A percentile compares a stretch with the other conserved stretches of the same genome.
Evolutionary conservation across 345 rosid species (phyloP).

Genomic region (Syzygium grande): DNA sequence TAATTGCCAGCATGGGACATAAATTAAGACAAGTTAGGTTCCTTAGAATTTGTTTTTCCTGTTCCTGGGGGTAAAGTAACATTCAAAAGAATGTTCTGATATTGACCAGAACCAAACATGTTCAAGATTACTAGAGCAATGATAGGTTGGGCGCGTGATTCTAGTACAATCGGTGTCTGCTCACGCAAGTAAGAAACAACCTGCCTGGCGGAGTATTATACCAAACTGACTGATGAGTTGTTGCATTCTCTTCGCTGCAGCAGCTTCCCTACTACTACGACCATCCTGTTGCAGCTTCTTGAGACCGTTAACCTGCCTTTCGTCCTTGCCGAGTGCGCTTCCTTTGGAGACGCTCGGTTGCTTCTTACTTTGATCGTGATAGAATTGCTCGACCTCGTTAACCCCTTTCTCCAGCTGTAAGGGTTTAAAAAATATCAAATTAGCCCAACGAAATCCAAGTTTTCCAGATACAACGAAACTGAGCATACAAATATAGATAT

Average conservation of each 20-base stretch:
- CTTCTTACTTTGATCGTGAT: conserved; percentile 20
- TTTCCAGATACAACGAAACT: background rate
- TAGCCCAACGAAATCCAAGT: background rate
- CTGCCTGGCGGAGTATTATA: conserved; percentile 46
- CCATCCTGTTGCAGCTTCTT: conserved; percentile 70
- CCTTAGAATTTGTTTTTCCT: background rate
- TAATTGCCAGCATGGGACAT: background rate
- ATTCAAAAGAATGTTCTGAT: background rate
- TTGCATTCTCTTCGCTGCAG: conserved; percentile 81
- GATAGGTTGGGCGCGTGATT: background rate
- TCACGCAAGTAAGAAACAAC: background rate
- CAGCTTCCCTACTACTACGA: conserved; percentile 46
- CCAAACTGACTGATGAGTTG: conserved; percentile 75
- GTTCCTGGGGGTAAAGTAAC: background rate
- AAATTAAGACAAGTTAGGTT: background rate
- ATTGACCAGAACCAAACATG: background rate
- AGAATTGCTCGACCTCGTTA: conserved; percentile 57
- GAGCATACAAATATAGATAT: background rate
- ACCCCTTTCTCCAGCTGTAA: conserved; percentile 62
- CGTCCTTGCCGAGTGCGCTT: conserved; percentile 33
- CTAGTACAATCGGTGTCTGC: background rate
- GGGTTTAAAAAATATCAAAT: background rate
- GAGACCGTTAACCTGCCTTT: conserved; percentile 27
- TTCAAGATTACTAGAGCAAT: background rate
- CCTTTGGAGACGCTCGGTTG: conserved; percentile 32